Conservation (phyloP, 2,329 filamentous ascomycete species). For the Escovopsis sp. region DNA sequence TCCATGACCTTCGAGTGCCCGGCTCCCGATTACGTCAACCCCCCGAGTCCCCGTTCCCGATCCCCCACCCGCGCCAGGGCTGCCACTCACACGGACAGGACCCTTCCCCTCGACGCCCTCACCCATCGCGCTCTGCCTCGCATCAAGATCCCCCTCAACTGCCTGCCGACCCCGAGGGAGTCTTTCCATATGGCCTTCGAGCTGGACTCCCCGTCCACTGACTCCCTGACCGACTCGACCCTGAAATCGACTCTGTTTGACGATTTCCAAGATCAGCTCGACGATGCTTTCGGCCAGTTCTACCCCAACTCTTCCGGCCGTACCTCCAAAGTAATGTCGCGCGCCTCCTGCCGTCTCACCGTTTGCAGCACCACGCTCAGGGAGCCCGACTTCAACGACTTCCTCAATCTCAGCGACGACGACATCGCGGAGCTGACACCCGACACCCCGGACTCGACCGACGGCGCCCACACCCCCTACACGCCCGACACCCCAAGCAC, state of each 20-base stretch:
- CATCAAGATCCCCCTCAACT: slow-evolving; percentile 7
- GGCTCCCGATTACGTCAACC: slow-evolving; percentile 10
- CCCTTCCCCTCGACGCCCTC: slow-evolving; percentile 17
- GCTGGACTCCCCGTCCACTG: slow-evolving; percentile 12
- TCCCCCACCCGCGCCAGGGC: slow-evolving; percentile 12
- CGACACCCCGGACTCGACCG: slow-evolving; percentile 6
- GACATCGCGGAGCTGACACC: slow-evolving; percentile 36
- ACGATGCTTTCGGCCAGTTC: slow-evolving; percentile 11
- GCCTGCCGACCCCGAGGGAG: slow-evolving; percentile 17
- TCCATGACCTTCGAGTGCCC: slow-evolving; percentile 11
- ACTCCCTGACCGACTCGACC: slow-evolving; percentile 14
- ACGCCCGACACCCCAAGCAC: too few species aligned
- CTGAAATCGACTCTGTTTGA: slow-evolving; percentile 14
- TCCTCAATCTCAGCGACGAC: slow-evolving; percentile 39
- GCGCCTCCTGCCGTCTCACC: slow-evolving; percentile 12
- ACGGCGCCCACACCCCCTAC: background rate
- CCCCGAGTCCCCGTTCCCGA: slow-evolving; percentile 13
- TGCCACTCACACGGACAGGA: slow-evolving; percentile 14
- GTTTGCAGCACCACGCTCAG: slow-evolving; percentile 24
- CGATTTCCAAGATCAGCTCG: slow-evolving; percentile 14
- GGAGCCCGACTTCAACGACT: slow-evolving; percentile 39
- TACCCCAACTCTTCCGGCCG: slow-evolving; percentile 15
- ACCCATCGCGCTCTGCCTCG: slow-evolving; percentile 8
- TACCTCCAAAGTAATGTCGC: slow-evolving; percentile 16
- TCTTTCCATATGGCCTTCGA: slow-evolving; percentile 17